Conservation (phyloP, 169 alveolate genomes). For the Perkinsus olseni region DNA sequence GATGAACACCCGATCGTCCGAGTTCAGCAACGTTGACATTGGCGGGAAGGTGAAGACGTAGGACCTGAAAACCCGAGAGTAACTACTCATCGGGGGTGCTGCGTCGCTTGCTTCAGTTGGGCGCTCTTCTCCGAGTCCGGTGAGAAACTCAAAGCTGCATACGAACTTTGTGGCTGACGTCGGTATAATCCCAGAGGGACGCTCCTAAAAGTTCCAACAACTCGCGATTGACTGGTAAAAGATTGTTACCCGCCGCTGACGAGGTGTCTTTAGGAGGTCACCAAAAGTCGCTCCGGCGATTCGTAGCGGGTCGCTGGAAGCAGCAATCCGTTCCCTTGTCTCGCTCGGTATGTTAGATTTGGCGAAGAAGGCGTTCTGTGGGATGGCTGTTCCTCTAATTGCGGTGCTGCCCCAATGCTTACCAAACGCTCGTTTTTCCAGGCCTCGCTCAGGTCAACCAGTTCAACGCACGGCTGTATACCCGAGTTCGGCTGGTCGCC, state of each 20-base stretch:
- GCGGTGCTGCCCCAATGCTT: not conserved
- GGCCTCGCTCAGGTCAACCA: not conserved
- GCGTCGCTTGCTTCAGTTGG: not conserved
- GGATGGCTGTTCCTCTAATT: not conserved
- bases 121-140: not conserved
- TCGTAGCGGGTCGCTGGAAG: not conserved
- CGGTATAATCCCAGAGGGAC: not conserved
- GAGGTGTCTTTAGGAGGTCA: not conserved
- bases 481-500: not conserved
- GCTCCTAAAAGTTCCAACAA: not conserved
- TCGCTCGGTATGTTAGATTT: not conserved
- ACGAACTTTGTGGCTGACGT: not conserved
- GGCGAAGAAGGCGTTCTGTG: not conserved
- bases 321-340: not conserved
- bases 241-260: not conserved
- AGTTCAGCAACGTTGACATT: not conserved
- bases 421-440: not conserved
- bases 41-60: not conserved
- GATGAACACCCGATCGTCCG: not conserved
- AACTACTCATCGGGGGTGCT: not conserved
- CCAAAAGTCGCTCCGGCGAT: not conserved
- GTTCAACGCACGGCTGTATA: not conserved
- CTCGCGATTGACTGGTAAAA: not conserved
- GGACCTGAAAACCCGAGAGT: not conserved
- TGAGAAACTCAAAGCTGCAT: not conserved